Conservation (phyloP, 2,329 filamentous ascomycete genomes). For the Ascosphaera pollenicola region DNA sequence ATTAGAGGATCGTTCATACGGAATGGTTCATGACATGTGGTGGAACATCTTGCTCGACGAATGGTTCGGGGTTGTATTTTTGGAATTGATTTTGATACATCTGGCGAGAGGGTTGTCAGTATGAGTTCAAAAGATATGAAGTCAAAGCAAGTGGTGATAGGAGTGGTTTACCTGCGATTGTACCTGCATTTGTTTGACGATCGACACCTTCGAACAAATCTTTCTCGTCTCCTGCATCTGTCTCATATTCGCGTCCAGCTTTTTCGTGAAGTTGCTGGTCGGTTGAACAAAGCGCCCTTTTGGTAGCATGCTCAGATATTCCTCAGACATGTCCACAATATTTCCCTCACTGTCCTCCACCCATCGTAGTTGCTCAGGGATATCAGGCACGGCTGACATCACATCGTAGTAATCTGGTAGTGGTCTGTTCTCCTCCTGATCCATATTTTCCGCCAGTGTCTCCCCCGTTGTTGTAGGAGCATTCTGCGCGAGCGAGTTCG, state of each 20-base stretch:
- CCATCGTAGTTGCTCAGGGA: conserved; percentile 62
- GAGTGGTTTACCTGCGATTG: conserved; percentile 56
- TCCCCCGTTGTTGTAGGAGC: conserved; percentile 34
- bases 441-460: conserved; percentile 85
- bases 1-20: too few species aligned
- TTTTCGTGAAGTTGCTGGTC: conserved; percentile 49
- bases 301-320: conserved; percentile 59
- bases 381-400: conserved; percentile 64
- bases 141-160: too few species aligned
- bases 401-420: conserved; percentile 91
- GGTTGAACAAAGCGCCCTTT: conserved; percentile 55
- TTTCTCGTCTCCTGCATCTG: conserved; percentile 96
- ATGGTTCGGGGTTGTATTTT: conserved; percentile 80
- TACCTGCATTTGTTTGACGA: conserved; percentile 99
- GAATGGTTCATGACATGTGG: conserved; percentile 82
- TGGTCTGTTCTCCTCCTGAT: conserved; percentile 62
- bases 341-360: conserved; percentile 74
- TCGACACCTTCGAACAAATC: conserved; percentile 83
- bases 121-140: not conserved
- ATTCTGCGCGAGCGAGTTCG: conserved; percentile 24
- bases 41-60: conserved; percentile 66
- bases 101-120: conserved; percentile 22
- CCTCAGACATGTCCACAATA: conserved; percentile 68
- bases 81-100: conserved; percentile 97
- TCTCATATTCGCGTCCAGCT: conserved; percentile 73